Evolutionary conservation across 805 yeast species (phyloP), one percentile per base, ranked within the genome.

Genomic region (Zygoascus tannicola): DNA sequence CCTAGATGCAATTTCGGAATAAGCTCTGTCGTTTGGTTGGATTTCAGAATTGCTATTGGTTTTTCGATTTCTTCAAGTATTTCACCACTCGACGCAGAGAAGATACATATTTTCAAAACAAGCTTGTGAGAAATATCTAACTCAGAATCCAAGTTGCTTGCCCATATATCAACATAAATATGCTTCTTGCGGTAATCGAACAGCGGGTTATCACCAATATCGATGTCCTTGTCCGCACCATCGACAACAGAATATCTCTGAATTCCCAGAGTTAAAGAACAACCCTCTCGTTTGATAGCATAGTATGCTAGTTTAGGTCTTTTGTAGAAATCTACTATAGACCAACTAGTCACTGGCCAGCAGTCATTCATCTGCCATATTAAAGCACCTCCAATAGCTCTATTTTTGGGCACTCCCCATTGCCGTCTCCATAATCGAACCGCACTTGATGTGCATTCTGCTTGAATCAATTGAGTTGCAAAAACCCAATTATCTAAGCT

Each of bases 341-440:
- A 57, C 78, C 78, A 73, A 16, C 70, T 63, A 1, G 75, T 64
- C 2, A 64, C 70, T 1, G 78, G 78, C 72, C 75, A 72, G 46
- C 74, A 71, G 53, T 73, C 78, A 47, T 73, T 71, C 20, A 71
- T 52, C 55, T 73, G 78, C 78, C 78, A 73, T 4, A 73, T 75
- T 28, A 73, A 53, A 3, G 72, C 68, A 3, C 78, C 78, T 10
- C 73, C 70, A 32, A 56, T 52, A 30, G 60, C 57, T 35, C 71
- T 60, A 26, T 58, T 51, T 2, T 63, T 62, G 3, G 53, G 54
- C 4, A 55, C 57, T 20, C 59, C 56, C 78, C 78, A 74, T 44
- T 66, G 55, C 20, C 75, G 50, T 56, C 75, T 62, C 70, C 75
- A 71, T 43, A 65, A 62, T 44, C 67, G 56, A 44, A 69, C 64